A percentile compares a stretch with the other conserved stretches of the same genome.
phyloP scores from a whole-genome alignment of 768 basidiomycete genomes.

The Mycena rebaudengoi region DNA sequence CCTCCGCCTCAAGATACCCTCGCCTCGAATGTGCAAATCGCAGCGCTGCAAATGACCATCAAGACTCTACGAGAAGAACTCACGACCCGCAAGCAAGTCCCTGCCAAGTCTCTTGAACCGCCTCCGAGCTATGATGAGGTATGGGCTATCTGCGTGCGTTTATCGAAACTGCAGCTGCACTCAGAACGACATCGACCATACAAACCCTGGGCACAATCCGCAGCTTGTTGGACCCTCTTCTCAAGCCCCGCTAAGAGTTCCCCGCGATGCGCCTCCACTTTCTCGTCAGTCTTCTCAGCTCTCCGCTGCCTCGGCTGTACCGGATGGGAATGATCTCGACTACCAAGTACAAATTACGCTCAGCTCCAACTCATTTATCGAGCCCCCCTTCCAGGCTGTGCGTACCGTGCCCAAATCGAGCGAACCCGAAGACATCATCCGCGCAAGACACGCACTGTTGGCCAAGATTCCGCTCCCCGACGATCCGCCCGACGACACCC shows the following conservation, averaged over 20 bases:
- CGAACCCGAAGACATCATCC: conserved; percentile 55
- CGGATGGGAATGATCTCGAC: conserved; percentile 15
- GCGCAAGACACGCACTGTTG: conserved; percentile 63
- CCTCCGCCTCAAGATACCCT: conserved; percentile 38
- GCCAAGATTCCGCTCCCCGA: conserved; percentile 69
- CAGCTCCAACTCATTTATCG: neutral
- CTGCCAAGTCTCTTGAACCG: conserved; percentile 37
- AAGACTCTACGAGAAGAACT: conserved; percentile 49
- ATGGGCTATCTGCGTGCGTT: neutral
- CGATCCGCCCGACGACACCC: conserved; percentile 68
- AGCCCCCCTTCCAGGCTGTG: conserved; percentile 3
- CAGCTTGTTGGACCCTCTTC: conserved; percentile 21
- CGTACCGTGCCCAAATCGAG: conserved; percentile 32
- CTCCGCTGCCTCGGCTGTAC: neutral
- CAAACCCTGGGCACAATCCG: conserved; percentile 10
- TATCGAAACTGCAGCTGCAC: neutral
- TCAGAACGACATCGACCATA: conserved; percentile 26
- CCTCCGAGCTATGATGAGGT: conserved; percentile 40
- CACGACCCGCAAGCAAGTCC: conserved; percentile 37
- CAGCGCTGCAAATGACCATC: conserved; percentile 45
- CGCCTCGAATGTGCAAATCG: conserved; percentile 47
- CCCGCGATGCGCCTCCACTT: conserved; percentile 11
- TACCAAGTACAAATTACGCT: conserved; percentile 14
- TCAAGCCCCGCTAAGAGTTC: conserved; percentile 9
- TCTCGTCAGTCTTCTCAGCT: neutral